Evolutionary conservation across 768 basidiomycete species (phyloP).

Genomic region (Serendipita sp.): DNA sequence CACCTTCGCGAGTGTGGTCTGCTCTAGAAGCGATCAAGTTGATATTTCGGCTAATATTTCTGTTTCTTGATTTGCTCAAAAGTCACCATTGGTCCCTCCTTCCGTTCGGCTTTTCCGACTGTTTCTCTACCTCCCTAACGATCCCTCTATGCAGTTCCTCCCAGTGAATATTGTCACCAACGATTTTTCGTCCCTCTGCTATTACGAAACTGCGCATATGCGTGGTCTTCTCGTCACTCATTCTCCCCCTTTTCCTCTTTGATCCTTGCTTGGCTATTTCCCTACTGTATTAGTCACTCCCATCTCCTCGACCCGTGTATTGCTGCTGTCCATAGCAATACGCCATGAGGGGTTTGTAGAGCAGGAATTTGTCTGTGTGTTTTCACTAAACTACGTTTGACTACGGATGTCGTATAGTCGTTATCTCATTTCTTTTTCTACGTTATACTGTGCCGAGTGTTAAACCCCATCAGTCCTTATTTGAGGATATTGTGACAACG

Average conservation of each 20-base stretch:
- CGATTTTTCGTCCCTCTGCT: no score
- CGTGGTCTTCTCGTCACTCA: no score
- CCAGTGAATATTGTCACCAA: no score
- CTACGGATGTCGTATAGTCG: conserved; percentile 1
- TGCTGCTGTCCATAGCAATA: neutral
- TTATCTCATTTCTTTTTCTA: neutral
- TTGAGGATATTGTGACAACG: no score
- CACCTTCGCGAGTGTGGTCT: conserved; percentile 78
- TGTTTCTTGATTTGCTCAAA: neutral
- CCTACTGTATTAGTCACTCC: neutral
- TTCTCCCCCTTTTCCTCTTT: no score
- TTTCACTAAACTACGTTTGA: neutral
- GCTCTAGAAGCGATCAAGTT: conserved; percentile 25
- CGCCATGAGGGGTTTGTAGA: neutral
- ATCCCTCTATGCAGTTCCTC: no score
- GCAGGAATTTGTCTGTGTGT: neutral
- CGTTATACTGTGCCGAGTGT: neutral
- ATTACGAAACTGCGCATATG: no score
- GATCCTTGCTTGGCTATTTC: neutral
- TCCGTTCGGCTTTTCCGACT: neutral
- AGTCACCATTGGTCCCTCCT: neutral
- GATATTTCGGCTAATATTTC: neutral
- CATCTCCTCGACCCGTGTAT: neutral
- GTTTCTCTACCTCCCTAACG: neutral
- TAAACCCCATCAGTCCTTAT: no score